Evolutionary conservation across 2,329 filamentous ascomycete genomes (phyloP).

Genomic region (Colletotrichum kahawae): DNA sequence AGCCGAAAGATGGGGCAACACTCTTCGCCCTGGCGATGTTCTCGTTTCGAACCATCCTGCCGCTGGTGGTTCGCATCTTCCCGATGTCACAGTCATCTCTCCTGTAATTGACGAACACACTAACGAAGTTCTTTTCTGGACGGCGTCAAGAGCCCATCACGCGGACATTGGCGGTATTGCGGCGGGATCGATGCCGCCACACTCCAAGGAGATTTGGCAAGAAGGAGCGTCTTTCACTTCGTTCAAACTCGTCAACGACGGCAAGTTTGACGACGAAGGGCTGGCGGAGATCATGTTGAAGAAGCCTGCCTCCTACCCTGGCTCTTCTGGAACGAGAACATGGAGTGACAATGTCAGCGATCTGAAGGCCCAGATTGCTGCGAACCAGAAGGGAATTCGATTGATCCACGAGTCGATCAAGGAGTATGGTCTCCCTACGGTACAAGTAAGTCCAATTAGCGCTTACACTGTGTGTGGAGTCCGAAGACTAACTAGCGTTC

Average conservation of each 20-base stretch:
- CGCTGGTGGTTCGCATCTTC: conserved; percentile 44
- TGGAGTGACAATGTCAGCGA: conserved; percentile 48
- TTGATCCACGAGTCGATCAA: conserved; percentile 37
- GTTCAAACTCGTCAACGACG: conserved; percentile 40
- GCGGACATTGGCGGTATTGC: conserved; percentile 43
- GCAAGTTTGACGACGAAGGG: conserved; percentile 38
- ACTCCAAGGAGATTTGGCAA: conserved; percentile 45
- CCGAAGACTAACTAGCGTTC: background rate
- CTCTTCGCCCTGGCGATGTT: conserved; percentile 41
- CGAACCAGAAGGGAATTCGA: conserved; percentile 44
- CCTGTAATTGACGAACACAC: conserved; percentile 36
- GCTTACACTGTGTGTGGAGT: fast-evolving
- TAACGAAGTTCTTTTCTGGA: conserved; percentile 38
- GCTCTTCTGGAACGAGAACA: conserved; percentile 39
- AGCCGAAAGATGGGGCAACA: conserved; percentile 35
- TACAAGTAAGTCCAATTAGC: conserved; percentile 3
- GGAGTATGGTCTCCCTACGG: conserved; percentile 34
- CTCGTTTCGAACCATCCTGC: conserved; percentile 43
- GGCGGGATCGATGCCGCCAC: conserved; percentile 45
- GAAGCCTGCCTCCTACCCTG: conserved; percentile 37
- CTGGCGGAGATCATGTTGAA: conserved; percentile 32
- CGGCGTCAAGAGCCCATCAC: conserved; percentile 43
- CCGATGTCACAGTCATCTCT: conserved; percentile 46
- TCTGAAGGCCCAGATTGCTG: conserved; percentile 47
- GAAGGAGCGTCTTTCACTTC: conserved; percentile 45